Base-by-base conservation (phyloP, 352 stramenopile species). In the Pythium coloratum region DNA sequence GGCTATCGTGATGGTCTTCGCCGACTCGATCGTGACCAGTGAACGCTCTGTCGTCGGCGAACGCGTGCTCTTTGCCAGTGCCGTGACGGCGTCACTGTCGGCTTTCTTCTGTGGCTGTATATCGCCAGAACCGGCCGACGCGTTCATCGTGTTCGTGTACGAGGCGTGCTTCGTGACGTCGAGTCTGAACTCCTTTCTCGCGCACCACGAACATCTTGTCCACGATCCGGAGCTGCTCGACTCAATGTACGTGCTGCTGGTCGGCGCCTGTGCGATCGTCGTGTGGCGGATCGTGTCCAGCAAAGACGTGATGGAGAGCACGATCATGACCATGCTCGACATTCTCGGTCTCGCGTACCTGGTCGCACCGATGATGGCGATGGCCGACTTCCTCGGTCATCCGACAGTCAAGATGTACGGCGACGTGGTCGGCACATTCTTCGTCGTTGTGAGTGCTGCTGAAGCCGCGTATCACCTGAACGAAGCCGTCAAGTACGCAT, bases 301-400 rank as follows among this genome's bases (percentile, higher is more conserved):
- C 59, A 76, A 81, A 47, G 81, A 86, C 38, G 70, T 89, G 2
- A 57, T 88, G 36, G 73, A 86, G 30, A 89, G 77, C 18, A 74
- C 77, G 20, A 46, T 89, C 36, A 78, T 83, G 69, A 64, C 81
- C n/a, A 62, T 76, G 42, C 66, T 89, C 53, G 82, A 91, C 62
- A 80, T 83, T 3, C 58, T 88, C 42, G 80, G 77, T 0, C 47
- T 91, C 42, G 73, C 82, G 36, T 82, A 85, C 36, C 55, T 91
- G 50, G 71, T 82, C 9, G 61, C 77, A n/a, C 81, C 84, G n/a
- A 78, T 91, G 73, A 86, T 88, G 76, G 81, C 86, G 32, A 73
- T 84, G 13, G 69, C 77, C 0, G 81, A 88, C 60, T 81, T 88
- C 42, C 60, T 91, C 2, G 72, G 81, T 32, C 70, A 89, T 47